These are phyloP conservation scores for Xylariaceae sp. DNA, from an alignment of 2,329 filamentous ascomycete genomes.

Conservation along the genomic window DNA sequence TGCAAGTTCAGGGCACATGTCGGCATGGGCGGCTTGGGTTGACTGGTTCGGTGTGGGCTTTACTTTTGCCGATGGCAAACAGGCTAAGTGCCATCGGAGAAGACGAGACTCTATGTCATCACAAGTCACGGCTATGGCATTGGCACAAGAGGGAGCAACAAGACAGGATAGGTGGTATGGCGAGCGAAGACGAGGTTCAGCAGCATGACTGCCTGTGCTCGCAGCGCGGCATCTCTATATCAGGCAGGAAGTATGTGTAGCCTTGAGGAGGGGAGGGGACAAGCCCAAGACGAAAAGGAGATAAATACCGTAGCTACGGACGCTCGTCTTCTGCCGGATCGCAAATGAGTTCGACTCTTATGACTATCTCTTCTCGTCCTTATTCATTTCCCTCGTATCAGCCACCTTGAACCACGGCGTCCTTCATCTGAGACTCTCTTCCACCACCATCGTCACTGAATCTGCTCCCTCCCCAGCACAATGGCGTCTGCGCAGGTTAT, in stretches of 20 bases:
- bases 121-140: not conserved
- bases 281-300: not conserved
- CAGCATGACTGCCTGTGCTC: not conserved
- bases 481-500: not conserved
- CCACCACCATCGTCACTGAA: not conserved
- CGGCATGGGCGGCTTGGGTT: not conserved
- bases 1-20: not conserved
- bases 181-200: slow-evolving; percentile 1
- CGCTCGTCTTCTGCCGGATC: not conserved
- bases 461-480: not conserved
- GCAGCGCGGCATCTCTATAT: not conserved
- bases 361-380: not conserved
- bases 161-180: not conserved
- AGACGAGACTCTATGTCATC: not conserved
- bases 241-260: not conserved
- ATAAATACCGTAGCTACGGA: not conserved
- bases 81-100: not conserved
- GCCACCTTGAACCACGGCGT: not conserved
- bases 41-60: not conserved
- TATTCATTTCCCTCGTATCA: not conserved
- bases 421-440: not conserved
- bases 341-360: not conserved
- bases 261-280: not conserved
- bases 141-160: not conserved
- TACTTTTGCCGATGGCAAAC: slow-evolving; percentile 1